phyloP scores from a whole-genome alignment of 2,329 filamentous ascomycete species.

The Stemphylium beticola region DNA sequence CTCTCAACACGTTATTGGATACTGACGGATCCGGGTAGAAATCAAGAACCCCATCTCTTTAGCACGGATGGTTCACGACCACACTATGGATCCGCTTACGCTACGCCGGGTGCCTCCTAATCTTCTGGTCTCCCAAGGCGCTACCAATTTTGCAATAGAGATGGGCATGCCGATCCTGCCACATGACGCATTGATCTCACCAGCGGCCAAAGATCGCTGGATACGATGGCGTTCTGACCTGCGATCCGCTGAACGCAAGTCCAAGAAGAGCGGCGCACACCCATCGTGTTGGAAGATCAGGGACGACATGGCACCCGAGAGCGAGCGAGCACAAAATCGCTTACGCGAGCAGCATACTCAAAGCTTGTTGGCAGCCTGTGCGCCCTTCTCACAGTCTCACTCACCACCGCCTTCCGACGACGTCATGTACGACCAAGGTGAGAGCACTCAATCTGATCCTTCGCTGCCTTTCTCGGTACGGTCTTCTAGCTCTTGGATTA shows the following conservation, averaged over 20 bases:
- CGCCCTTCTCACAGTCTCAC: constrained; percentile 15
- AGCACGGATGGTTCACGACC: constrained; percentile 81
- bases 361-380: constrained; percentile 32
- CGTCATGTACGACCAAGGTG: constrained; percentile 16
- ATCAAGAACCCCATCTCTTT: constrained; percentile 92
- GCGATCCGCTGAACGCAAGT: constrained; percentile 62
- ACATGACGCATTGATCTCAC: constrained; percentile 80
- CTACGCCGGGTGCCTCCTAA: constrained; percentile 91
- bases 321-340: constrained; percentile 41
- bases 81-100: constrained; percentile 76
- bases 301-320: constrained; percentile 27
- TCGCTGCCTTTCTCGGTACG: constrained; percentile 24
- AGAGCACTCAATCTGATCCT: constrained; percentile 22
- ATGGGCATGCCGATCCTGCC: constrained; percentile 76
- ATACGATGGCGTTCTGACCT: constrained; percentile 77
- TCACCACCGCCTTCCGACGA: constrained; percentile 36
- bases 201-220: constrained; percentile 78
- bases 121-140: constrained; percentile 84
- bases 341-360: constrained; percentile 49
- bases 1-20: constrained; percentile 8
- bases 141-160: constrained; percentile 82
- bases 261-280: constrained; percentile 36
- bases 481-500: constrained; percentile 26
- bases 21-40: constrained; percentile 59
- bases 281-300: constrained; percentile 38